phyloP scores from a whole-genome alignment of 2,329 filamentous ascomycete genomes.

The Sclerotinia trifoliorum region DNA sequence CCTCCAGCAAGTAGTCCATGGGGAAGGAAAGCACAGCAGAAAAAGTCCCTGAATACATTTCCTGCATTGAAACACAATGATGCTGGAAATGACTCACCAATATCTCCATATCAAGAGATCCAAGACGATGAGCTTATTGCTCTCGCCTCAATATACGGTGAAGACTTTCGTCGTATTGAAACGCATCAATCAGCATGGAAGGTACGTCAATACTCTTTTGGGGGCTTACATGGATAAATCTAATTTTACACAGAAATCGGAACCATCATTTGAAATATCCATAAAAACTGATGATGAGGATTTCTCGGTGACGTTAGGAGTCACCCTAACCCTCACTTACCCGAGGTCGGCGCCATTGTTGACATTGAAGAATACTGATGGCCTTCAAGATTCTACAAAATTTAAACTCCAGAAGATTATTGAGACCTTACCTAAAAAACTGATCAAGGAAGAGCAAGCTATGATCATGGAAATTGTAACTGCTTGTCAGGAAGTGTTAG shows the following conservation, averaged over 20 bases:
- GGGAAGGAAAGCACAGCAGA: conserved; percentile 40
- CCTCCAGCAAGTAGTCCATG: conserved; percentile 40
- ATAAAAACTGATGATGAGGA: conserved; percentile 73
- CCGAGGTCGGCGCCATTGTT: conserved; percentile 79
- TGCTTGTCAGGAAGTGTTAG: conserved; percentile 66
- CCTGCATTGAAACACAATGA: conserved; percentile 31
- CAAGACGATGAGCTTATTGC: conserved; percentile 87
- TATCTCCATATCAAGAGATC: conserved; percentile 73
- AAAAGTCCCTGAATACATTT: conserved; percentile 40
- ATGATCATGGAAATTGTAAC: conserved; percentile 50
- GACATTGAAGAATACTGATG: conserved; percentile 61
- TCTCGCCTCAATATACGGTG: conserved; percentile 82
- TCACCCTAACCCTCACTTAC: conserved; percentile 85
- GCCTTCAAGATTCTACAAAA: conserved; percentile 67
- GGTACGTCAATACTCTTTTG: conserved; percentile 48
- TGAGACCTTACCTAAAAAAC: conserved; percentile 54
- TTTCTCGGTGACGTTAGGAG: conserved; percentile 67
- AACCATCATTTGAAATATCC: conserved; percentile 78
- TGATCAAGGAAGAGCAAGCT: conserved; percentile 54
- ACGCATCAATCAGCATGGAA: conserved; percentile 77
- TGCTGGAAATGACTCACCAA: conserved; percentile 41
- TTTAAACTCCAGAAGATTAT: conserved; percentile 67
- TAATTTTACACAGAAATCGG: conserved; percentile 60
- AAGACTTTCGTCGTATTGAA: conserved; percentile 78
- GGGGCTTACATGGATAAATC: neutral